Conservation (phyloP, 2,329 filamentous ascomycete species). For the Pyrenophora tritici-repentis region DNA sequence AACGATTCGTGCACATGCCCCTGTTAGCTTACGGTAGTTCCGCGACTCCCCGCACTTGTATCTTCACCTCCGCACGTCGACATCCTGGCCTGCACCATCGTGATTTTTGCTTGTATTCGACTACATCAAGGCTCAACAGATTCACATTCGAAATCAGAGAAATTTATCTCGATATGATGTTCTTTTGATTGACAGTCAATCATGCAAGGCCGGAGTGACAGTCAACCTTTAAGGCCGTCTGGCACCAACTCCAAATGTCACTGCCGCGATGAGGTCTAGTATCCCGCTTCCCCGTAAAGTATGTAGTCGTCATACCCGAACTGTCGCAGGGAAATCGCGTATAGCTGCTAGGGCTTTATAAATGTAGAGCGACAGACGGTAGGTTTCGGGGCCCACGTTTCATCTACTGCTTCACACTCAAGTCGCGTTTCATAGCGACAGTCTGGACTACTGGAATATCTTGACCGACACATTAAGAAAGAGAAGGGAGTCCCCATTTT, state of each 20-base stretch:
- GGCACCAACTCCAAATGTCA: background rate
- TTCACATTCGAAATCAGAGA: too few relatives aligned
- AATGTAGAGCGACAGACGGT: constrained; percentile 15
- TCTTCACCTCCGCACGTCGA: too few relatives aligned
- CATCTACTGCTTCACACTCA: constrained; percentile 25
- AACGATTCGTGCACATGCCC: too few relatives aligned
- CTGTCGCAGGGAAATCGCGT: background rate
- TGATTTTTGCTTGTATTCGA: too few relatives aligned
- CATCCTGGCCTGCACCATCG: too few relatives aligned
- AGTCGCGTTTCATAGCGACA: constrained; percentile 26
- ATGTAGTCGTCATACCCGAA: background rate
- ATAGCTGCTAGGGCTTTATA: background rate
- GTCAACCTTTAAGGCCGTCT: too few relatives aligned
- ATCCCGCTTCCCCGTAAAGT: background rate
- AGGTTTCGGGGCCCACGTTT: constrained; percentile 18
- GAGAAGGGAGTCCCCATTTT: background rate
- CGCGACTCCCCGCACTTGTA: too few relatives aligned
- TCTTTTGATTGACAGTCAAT: too few relatives aligned
- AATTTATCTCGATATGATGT: accelerated
- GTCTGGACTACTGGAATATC: too few relatives aligned
- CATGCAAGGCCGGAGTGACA: background rate
- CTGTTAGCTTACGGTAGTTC: too few relatives aligned
- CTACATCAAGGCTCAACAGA: too few relatives aligned
- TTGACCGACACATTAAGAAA: too few relatives aligned
- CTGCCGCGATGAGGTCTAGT: background rate